phyloP scores from a whole-genome alignment of 2,329 filamentous ascomycete genomes.

The Parascedosporium putredinis region DNA sequence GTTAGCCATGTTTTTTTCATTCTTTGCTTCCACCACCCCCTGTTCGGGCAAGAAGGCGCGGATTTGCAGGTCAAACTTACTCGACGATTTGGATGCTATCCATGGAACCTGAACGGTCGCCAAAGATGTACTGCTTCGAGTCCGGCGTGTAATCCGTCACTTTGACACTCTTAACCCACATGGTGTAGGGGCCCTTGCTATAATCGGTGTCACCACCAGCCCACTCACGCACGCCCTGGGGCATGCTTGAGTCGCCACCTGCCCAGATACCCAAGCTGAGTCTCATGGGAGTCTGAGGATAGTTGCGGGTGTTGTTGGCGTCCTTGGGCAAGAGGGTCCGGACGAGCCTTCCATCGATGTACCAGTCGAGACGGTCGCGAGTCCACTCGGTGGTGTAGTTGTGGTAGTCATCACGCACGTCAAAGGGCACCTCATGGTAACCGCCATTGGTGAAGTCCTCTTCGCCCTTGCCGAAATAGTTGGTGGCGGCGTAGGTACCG shows the following conservation, averaged over 20 bases:
- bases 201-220: slow-evolving; percentile 62
- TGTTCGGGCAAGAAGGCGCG: background rate
- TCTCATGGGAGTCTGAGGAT: slow-evolving; percentile 68
- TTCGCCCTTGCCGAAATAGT: slow-evolving; percentile 72
- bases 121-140: slow-evolving; percentile 51
- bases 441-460: slow-evolving; percentile 48
- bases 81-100: slow-evolving; percentile 49
- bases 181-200: slow-evolving; percentile 54
- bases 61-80: too few species aligned
- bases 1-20: slow-evolving; percentile 15
- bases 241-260: slow-evolving; percentile 44
- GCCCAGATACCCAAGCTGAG: slow-evolving; percentile 59
- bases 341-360: slow-evolving; percentile 56
- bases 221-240: slow-evolving; percentile 53
- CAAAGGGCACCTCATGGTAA: slow-evolving; percentile 43
- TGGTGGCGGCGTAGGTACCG: slow-evolving; percentile 51
- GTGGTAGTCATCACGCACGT: slow-evolving; percentile 52
- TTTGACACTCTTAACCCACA: slow-evolving; percentile 55
- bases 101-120: slow-evolving; percentile 50
- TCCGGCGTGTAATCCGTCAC: slow-evolving; percentile 51
- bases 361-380: slow-evolving; percentile 53
- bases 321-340: slow-evolving; percentile 53
- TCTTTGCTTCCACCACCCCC: background rate
- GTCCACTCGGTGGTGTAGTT: slow-evolving; percentile 74
- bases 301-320: slow-evolving; percentile 51